Evolutionary conservation across 768 basidiomycete species (phyloP).

Genomic region (Leccinum disarticulatum): DNA sequence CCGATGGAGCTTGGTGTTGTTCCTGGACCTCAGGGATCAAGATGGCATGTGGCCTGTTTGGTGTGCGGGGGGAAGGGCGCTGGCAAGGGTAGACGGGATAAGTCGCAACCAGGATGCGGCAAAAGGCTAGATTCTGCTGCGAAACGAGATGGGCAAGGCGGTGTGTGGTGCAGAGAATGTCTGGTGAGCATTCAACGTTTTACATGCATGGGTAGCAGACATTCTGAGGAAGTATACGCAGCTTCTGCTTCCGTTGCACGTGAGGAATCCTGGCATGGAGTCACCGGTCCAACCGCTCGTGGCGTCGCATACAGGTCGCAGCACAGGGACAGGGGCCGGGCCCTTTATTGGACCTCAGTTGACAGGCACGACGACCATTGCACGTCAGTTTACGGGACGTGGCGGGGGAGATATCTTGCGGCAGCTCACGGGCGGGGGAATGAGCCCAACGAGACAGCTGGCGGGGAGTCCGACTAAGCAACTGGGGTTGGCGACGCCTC

Average conservation of each 20-base stretch:
- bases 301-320: slow-evolving; percentile 45
- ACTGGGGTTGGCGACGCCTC: slow-evolving; percentile 40
- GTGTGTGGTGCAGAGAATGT: slow-evolving; percentile 85
- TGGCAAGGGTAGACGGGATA: slow-evolving; percentile 46
- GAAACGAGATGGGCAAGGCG: slow-evolving; percentile 64
- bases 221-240: slow-evolving; percentile 29
- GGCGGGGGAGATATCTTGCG: slow-evolving; percentile 42
- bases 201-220: background rate
- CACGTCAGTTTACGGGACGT: slow-evolving; percentile 72
- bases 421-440: slow-evolving; percentile 67
- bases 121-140: slow-evolving; percentile 84
- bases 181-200: slow-evolving; percentile 46
- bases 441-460: slow-evolving; percentile 68
- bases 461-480: slow-evolving; percentile 70
- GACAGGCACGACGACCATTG: slow-evolving; percentile 72
- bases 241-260: slow-evolving; percentile 54
- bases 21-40: slow-evolving; percentile 77
- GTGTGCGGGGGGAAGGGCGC: slow-evolving; percentile 72
- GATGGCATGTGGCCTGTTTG: slow-evolving; percentile 78
- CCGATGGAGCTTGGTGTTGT: slow-evolving; percentile 86
- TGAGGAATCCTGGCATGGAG: slow-evolving; percentile 48
- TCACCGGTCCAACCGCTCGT: slow-evolving; percentile 53
- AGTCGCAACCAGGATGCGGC: slow-evolving; percentile 71
- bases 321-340: slow-evolving; percentile 23
- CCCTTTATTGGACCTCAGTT: slow-evolving; percentile 48